A percentile compares a stretch with the other conserved stretches of the same genome.
Conservation (phyloP, 305 asterid genomes). For the Vinca major region DNA sequence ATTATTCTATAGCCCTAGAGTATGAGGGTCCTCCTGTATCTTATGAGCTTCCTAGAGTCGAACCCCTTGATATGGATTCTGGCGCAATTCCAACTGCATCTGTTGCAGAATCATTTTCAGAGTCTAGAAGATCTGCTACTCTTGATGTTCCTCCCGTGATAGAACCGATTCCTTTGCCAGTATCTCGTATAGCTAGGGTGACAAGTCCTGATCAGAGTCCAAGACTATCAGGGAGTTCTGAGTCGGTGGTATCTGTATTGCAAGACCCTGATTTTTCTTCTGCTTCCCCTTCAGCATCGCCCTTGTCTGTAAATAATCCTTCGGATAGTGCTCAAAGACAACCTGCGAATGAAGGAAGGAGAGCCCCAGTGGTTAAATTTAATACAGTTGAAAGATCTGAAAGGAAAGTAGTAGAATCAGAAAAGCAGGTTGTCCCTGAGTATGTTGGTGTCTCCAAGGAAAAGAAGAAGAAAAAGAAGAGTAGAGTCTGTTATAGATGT, state of each 20-base stretch:
- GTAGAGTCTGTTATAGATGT: slow-evolving; percentile 68
- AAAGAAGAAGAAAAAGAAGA: slow-evolving; percentile 59
- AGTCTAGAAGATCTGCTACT: slow-evolving; percentile 40
- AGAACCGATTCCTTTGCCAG: slow-evolving; percentile 65
- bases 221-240: slow-evolving; percentile 69
- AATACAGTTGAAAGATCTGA: slow-evolving; percentile 58
- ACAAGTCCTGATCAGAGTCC: slow-evolving; percentile 57
- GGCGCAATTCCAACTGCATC: slow-evolving; percentile 52
- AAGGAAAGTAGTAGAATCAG: slow-evolving; percentile 36
- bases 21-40: slow-evolving; percentile 66
- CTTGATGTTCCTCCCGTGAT: slow-evolving; percentile 41
- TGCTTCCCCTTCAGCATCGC: slow-evolving; percentile 66
- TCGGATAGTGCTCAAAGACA: slow-evolving; percentile 21
- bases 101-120: slow-evolving; percentile 54
- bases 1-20: slow-evolving; percentile 80
- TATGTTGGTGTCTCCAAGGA: slow-evolving; percentile 46
- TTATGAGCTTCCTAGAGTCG: slow-evolving; percentile 62
- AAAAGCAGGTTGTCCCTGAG: slow-evolving; percentile 58
- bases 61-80: slow-evolving; percentile 52
- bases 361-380: slow-evolving; percentile 74
- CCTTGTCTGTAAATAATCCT: slow-evolving; percentile 40
- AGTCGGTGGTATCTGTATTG: slow-evolving; percentile 75
- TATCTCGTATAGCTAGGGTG: slow-evolving; percentile 50
- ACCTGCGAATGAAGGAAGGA: slow-evolving; percentile 42
- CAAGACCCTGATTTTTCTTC: slow-evolving; percentile 66